Conservation (phyloP, 768 basidiomycete species). For the Trichaptum fuscoviolaceum region DNA sequence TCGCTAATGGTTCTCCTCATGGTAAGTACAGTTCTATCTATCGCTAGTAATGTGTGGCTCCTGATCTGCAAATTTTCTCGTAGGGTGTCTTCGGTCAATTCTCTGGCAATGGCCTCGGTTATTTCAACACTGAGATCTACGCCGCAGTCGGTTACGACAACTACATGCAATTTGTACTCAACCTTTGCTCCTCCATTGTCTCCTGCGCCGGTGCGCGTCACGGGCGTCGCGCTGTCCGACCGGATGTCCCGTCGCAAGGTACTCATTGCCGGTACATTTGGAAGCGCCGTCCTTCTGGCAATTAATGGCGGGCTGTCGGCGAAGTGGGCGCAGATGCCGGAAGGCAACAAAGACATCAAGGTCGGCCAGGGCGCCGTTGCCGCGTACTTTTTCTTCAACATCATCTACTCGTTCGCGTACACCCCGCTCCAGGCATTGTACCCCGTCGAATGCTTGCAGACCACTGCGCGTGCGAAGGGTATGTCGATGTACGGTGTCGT, state of each 20-base stretch:
- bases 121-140: slow-evolving; percentile 27
- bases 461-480: slow-evolving; percentile 56
- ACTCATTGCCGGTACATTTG: slow-evolving; percentile 28
- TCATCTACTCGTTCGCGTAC: slow-evolving; percentile 49
- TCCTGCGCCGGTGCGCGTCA: slow-evolving; percentile 26
- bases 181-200: slow-evolving; percentile 27
- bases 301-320: slow-evolving; percentile 21
- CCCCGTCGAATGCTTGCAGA: slow-evolving; percentile 50
- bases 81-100: slow-evolving; percentile 50
- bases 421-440: slow-evolving; percentile 56
- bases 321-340: slow-evolving; percentile 37
- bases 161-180: slow-evolving; percentile 27
- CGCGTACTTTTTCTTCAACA: slow-evolving; percentile 43
- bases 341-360: slow-evolving; percentile 12
- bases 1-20: slow-evolving; percentile 46
- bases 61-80: background rate
- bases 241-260: slow-evolving; percentile 25
- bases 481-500: slow-evolving; percentile 45
- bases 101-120: slow-evolving; percentile 51
- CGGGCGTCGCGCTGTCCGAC: slow-evolving; percentile 26
- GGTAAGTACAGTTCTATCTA: slow-evolving; percentile 8
- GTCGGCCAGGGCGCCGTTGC: slow-evolving; percentile 28
- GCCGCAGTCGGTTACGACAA: slow-evolving; percentile 17
- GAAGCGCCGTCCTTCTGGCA: slow-evolving; percentile 16
- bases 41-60: slow-evolving; percentile 13